Conservation (phyloP, 768 basidiomycete genomes). For the Tricholoma bakamatsutake region DNA sequence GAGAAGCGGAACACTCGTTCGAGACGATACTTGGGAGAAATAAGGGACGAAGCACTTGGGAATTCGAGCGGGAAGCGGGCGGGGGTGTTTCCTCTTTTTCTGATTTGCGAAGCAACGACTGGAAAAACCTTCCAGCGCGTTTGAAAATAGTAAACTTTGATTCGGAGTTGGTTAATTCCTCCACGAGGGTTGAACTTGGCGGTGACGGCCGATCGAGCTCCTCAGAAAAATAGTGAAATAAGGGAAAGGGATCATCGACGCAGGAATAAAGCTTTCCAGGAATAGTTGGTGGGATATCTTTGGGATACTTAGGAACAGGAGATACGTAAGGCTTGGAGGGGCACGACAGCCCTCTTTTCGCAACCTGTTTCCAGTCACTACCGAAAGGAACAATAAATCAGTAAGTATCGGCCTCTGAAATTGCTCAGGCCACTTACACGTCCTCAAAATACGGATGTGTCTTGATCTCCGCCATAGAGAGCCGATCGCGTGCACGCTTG, state of each 20-base stretch:
- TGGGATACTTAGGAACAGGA: neutral
- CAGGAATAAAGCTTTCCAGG: neutral
- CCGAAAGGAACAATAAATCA: neutral
- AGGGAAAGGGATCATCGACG: neutral
- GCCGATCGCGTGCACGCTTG: neutral
- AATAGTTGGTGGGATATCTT: neutral
- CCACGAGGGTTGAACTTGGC: neutral
- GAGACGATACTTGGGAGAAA: neutral
- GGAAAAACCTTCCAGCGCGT: neutral
- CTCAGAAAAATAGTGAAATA: neutral
- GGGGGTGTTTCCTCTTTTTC: neutral
- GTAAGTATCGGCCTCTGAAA: neutral
- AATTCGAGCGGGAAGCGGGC: too few species aligned
- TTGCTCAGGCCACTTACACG: neutral
- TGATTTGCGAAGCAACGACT: neutral
- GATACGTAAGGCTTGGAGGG: conserved; percentile 1
- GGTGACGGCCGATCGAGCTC: conserved; percentile 1
- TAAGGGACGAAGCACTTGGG: neutral
- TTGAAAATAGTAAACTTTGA: neutral
- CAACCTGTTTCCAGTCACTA: neutral
- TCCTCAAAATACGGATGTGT: neutral
- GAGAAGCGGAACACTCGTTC: neutral
- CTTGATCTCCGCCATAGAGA: neutral
- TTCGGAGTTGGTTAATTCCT: neutral
- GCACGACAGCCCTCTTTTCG: neutral